phyloP scores from a whole-genome alignment of 2,329 filamentous ascomycete species.

The Trichophyton rubrum region DNA sequence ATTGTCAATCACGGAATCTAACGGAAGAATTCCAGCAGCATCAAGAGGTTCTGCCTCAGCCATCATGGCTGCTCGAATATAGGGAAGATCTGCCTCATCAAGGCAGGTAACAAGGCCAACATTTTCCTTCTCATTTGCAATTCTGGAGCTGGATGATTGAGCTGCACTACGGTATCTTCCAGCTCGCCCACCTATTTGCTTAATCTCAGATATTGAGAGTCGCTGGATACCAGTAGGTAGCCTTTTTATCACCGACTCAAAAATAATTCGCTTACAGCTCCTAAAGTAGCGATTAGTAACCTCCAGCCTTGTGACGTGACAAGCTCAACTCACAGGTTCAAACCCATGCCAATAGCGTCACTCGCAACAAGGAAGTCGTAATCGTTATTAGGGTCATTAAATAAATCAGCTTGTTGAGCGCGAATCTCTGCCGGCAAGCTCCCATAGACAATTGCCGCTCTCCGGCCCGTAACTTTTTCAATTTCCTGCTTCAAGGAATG shows the following conservation, averaged over 20 bases:
- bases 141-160: slow-evolving; percentile 31
- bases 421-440: slow-evolving; percentile 83
- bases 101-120: slow-evolving; percentile 70
- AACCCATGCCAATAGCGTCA: slow-evolving; percentile 92
- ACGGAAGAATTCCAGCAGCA: slow-evolving; percentile 62
- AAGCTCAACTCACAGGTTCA: slow-evolving; percentile 57
- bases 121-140: slow-evolving; percentile 22
- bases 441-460: slow-evolving; percentile 89
- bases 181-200: slow-evolving; percentile 88
- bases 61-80: slow-evolving; percentile 51
- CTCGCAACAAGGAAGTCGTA: slow-evolving; percentile 92
- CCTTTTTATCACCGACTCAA: slow-evolving; percentile 65
- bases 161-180: slow-evolving; percentile 69
- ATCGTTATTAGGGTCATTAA: slow-evolving; percentile 91
- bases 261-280: slow-evolving; percentile 76
- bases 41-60: slow-evolving; percentile 53
- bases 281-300: slow-evolving; percentile 24
- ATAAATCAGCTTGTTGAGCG: slow-evolving; percentile 77
- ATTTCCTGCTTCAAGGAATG: slow-evolving; percentile 69
- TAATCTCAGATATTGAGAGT: slow-evolving; percentile 65
- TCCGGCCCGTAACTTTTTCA: slow-evolving; percentile 59
- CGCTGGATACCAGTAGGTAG: slow-evolving; percentile 46
- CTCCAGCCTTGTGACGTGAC: neutral
- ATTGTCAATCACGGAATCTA: slow-evolving; percentile 55
- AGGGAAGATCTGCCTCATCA: slow-evolving; percentile 53